Conservation (phyloP, 1,284 basidiomycete species). For the Fistulinella cinereoalba region DNA sequence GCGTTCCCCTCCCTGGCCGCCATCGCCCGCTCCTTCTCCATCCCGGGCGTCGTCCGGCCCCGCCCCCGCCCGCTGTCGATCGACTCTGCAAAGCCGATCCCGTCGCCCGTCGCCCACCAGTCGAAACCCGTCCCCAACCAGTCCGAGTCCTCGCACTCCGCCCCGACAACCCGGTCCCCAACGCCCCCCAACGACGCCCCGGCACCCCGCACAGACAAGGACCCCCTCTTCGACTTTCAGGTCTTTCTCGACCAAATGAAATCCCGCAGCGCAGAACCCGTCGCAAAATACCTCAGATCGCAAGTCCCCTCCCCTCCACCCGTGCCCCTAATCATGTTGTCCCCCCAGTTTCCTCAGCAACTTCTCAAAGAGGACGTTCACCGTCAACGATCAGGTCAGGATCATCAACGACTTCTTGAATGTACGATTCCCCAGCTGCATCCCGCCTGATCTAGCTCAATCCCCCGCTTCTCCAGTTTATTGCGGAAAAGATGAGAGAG, state of each 20-base stretch:
- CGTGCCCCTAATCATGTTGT: neutral
- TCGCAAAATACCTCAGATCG: conserved; percentile 90
- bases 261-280: conserved; percentile 77
- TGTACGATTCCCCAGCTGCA: conserved; percentile 46
- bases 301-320: conserved; percentile 39
- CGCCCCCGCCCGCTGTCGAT: conserved; percentile 5
- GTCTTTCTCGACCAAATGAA: conserved; percentile 91
- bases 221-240: conserved; percentile 76
- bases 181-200: neutral
- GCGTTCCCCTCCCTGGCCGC: conserved; percentile 61
- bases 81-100: conserved; percentile 10
- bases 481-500: conserved; percentile 81
- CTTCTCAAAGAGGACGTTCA: conserved; percentile 86
- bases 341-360: conserved; percentile 78
- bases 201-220: conserved; percentile 24
- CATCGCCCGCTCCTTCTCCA: conserved; percentile 60
- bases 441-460: conserved; percentile 10
- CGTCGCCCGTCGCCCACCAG: no score
- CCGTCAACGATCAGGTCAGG: conserved; percentile 88
- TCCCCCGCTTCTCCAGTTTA: conserved; percentile 60
- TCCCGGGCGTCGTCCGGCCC: conserved; percentile 37
- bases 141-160: conserved; percentile 4
- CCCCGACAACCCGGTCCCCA: conserved; percentile 5
- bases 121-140: conserved; percentile 12
- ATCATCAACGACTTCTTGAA: conserved; percentile 89